Conservation (phyloP, 2,329 filamentous ascomycete genomes). For the Cladosporium halotolerans region DNA sequence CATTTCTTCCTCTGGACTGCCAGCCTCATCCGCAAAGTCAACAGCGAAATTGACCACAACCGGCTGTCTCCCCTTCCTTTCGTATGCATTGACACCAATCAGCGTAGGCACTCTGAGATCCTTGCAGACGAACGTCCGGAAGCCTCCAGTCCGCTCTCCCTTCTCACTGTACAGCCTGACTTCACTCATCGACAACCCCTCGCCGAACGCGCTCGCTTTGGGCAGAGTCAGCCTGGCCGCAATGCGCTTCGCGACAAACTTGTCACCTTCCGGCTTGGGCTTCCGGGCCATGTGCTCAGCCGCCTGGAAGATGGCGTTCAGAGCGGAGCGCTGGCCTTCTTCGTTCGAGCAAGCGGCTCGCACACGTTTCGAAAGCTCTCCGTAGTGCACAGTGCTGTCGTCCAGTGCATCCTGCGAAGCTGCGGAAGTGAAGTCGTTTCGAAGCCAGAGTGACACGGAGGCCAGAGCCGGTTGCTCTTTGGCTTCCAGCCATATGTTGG, state of each 20-base stretch:
- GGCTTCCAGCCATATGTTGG: conserved; percentile 63
- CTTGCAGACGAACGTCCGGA: conserved; percentile 23
- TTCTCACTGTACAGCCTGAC: conserved; percentile 2
- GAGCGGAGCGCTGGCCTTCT: conserved; percentile 1
- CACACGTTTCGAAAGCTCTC: conserved; percentile 61
- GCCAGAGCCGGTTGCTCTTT: conserved; percentile 58
- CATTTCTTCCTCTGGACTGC: conserved; percentile 16
- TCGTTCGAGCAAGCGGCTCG: conserved; percentile 13
- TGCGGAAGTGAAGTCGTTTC: conserved; percentile 51
- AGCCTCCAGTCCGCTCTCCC: neutral
- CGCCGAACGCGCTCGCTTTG: conserved; percentile 63
- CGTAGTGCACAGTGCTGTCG: conserved; percentile 70
- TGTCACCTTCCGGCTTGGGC: conserved; percentile 11
- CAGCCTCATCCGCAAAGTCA: conserved; percentile 7
- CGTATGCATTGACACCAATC: conserved; percentile 67
- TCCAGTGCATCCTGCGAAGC: conserved; percentile 56
- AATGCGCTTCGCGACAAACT: conserved; percentile 18
- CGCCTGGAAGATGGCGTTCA: conserved; percentile 13
- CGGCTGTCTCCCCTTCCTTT: conserved; percentile 59
- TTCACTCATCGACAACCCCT: conserved; percentile 47
- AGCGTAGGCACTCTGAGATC: conserved; percentile 59
- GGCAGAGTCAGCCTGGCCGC: conserved; percentile 47
- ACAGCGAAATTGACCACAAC: conserved; percentile 48
- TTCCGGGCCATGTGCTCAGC: conserved; percentile 25
- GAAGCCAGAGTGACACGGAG: conserved; percentile 54